Base-by-base conservation (phyloP, 352 stramenopile species). In the Phytophthora niederhauseri region DNA sequence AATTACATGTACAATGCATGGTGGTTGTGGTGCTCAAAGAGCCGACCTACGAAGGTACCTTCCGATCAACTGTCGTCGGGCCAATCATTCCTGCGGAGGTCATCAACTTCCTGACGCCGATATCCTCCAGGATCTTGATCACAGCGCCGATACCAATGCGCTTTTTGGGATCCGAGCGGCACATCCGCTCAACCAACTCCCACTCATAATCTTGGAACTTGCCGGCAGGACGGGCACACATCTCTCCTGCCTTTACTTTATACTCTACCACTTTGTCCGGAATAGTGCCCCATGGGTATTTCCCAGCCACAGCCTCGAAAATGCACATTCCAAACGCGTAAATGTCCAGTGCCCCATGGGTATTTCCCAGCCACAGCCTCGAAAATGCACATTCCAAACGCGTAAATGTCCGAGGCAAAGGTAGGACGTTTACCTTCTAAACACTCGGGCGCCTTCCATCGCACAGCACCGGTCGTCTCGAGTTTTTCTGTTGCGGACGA, bases 311-410 rank as follows among this genome's bases (percentile, higher is more conserved):
- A n/a, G 36, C 54, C 22, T 61, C 54, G 15, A 51, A 51, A 7
- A 61, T 51, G 20, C 54, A 61, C 54, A 61, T 60, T 20, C 53
- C 53, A 45, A 49, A 60, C 6, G 36, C 19, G 22, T 38, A 61
- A 51, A 61, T 61, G 15, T 61, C 54, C 12, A 7, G 28, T 34
- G 28, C 36, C 54, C 54, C 54, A 61, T 7, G 54, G 54, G 9
- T 61, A 26, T 6, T 24, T 4, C 15, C 36, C 34, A 2, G 54
- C 50, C 20, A 61, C 36, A n/a, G 36, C 54, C 22, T 61, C 54
- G 15, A 51, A 51, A 7, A 61, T 51, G 20, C 54, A 61, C 54
- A 61, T 60, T 20, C 53, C 53, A 45, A 49, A 60, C 6, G 36
- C 19, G 22, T 38, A 61, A 51, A 61, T 61, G 15, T 61, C 54